Percentiles rank a stretch among this genome's conserved stretches.
Evolutionary conservation across 164 flowering plant species (phyloP).

Genomic region (Vitis vinifera): DNA sequence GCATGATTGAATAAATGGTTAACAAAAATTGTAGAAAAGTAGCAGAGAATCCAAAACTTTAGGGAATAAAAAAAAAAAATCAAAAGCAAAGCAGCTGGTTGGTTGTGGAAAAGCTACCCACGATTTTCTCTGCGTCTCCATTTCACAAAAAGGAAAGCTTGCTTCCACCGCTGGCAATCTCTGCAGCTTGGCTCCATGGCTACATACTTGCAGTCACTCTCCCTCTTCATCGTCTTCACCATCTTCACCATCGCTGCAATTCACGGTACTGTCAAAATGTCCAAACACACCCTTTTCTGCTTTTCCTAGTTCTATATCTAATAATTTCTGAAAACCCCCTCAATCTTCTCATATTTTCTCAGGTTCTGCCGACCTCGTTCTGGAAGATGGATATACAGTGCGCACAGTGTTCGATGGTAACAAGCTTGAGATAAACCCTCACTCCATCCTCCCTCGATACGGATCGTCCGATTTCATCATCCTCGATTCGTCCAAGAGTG

Average conservation of each 20-base stretch:
- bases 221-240: constrained; percentile 8
- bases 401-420: constrained; percentile 63
- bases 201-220: not conserved
- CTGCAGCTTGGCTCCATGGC: no score
- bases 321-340: not conserved
- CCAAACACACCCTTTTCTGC: no score
- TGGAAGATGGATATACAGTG: constrained; percentile 73
- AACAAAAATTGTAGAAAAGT: no score
- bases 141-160: no score
- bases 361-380: constrained; percentile 27
- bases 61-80: no score
- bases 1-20: no score
- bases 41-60: no score
- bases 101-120: no score
- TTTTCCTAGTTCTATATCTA: not conserved
- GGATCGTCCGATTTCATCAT: constrained; percentile 48
- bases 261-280: not conserved
- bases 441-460: constrained; percentile 34
- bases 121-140: no score
- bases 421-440: constrained; percentile 53
- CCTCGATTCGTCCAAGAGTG: constrained; percentile 59
- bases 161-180: no score
- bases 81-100: no score
- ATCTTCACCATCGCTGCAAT: constrained; percentile 3
- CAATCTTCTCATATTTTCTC: constrained; percentile 3